Percentiles rank a stretch among this genome's conserved stretches.
These are phyloP conservation scores for Gymnopilus dilepis DNA, from an alignment of 768 basidiomycete species.

Conservation along the genomic window DNA sequence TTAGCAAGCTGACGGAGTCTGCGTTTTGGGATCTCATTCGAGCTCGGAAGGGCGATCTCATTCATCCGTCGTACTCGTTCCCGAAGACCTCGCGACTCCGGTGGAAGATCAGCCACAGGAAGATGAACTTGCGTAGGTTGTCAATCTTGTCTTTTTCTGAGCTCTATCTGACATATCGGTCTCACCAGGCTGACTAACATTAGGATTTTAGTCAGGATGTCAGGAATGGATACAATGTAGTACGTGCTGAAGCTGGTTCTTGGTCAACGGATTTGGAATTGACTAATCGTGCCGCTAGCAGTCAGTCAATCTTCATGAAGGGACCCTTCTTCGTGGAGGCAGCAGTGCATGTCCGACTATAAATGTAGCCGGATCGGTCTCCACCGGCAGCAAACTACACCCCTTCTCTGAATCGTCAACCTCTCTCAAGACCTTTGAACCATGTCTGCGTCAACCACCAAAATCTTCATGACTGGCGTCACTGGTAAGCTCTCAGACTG, in stretches of 20 bases:
- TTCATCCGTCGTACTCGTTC: neutral
- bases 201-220: neutral
- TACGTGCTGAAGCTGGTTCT: too few relatives aligned
- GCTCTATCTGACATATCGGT: neutral
- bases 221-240: too few relatives aligned
- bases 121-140: neutral
- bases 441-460: neutral
- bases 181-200: neutral
- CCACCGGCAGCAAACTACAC: too few relatives aligned
- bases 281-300: neutral
- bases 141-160: neutral
- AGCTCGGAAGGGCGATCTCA: neutral
- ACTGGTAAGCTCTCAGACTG: neutral
- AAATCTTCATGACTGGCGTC: constrained; percentile 1
- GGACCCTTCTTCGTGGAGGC: too few relatives aligned
- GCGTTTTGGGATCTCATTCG: neutral
- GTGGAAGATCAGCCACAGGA: neutral
- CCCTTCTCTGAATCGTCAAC: neutral
- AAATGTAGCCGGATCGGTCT: too few relatives aligned
- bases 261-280: too few relatives aligned
- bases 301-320: too few relatives aligned
- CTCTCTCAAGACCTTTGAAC: neutral
- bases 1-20: neutral
- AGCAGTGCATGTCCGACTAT: too few relatives aligned
- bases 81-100: neutral